Base-by-base conservation (phyloP, 441 rosid genomes). In the Euphorbia neoarborescens region DNA sequence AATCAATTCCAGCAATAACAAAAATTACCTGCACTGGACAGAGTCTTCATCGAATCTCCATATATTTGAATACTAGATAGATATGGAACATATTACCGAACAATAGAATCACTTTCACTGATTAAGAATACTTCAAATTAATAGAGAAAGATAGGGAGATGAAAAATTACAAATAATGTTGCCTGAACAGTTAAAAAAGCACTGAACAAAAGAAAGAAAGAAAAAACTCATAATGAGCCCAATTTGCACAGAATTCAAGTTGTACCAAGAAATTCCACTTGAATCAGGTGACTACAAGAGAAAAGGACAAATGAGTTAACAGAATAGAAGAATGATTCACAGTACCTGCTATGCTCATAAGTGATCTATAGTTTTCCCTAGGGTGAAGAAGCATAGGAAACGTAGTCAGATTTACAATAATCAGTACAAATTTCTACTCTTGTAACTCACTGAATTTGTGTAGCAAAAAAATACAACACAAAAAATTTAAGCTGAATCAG, bases 211-310 rank as follows among this genome's bases (percentile, higher is more conserved):
- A 44, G 66, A 63, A n/a, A 15, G 69, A 71, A 59, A 12, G 22
- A 62, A 19, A 10, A 76, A 78, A 86, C 98, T 92, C 81, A 94
- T 98, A 64, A 92, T 82, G 75, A 94, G 96, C 76, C 99, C 99
- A 72, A 90, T 80, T 75, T 90, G 84, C 68, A 92, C 87, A 15
- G 99, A 80, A 69, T 90, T 90, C 81, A 94, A 82, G 77, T 84
- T 74, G 77, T 86, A 90, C 99, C 99, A 94, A 38, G 94, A 83
- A 74, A 89, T 69, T 66, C 98, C 99, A 50, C 99, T 92, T 22
- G 57, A 68, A 20, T 86, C 80, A 64, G 92, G 81, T 9, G 99
- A 94, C 98, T 94, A 93, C 79, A 80, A 24, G 37, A 71, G 68
- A 70, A 71, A 38, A 51, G 10, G 37, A 73, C 44, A 38, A 62